phyloP scores from a whole-genome alignment of 2,329 filamentous ascomycete species.

The Botryosphaeria dothidea region DNA sequence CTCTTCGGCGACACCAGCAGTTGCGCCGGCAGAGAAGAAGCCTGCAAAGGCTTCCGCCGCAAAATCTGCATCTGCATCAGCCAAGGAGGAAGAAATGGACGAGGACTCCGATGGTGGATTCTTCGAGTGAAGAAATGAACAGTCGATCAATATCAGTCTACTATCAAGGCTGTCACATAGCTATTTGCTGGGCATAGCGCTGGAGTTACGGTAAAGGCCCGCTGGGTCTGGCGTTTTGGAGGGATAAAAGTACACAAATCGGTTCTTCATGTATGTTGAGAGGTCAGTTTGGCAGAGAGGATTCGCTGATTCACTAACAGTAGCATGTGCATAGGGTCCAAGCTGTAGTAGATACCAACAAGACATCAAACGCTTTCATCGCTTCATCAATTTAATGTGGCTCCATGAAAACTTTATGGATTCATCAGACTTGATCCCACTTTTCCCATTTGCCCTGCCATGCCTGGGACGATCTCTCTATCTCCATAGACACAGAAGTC shows the following conservation, averaged over 20 bases:
- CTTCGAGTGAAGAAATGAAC: conserved; percentile 31
- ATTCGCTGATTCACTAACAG: not conserved
- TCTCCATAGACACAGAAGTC: not conserved
- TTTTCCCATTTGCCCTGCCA: not conserved
- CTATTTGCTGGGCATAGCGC: not conserved
- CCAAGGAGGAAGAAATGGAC: conserved; percentile 13
- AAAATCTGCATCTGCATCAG: not conserved
- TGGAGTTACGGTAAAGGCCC: conserved; percentile 3
- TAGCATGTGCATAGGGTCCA: not conserved
- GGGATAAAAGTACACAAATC: not conserved
- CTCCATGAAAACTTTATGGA: not conserved
- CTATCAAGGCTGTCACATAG: not conserved
- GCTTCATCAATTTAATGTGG: not conserved
- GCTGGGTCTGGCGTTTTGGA: not conserved
- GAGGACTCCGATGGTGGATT: conserved; percentile 39
- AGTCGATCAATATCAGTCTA: no score
- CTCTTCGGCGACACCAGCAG: conserved; percentile 2
- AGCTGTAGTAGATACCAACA: not conserved
- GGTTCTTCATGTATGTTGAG: not conserved
- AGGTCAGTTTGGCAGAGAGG: not conserved
- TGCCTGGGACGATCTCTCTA: not conserved
- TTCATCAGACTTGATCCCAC: not conserved
- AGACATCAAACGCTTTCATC: not conserved
- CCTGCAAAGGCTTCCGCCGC: conserved; percentile 3
- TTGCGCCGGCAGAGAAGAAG: not conserved